Base-by-base conservation (phyloP, 805 yeast genomes). In the Wickerhamiella parazyma region DNA sequence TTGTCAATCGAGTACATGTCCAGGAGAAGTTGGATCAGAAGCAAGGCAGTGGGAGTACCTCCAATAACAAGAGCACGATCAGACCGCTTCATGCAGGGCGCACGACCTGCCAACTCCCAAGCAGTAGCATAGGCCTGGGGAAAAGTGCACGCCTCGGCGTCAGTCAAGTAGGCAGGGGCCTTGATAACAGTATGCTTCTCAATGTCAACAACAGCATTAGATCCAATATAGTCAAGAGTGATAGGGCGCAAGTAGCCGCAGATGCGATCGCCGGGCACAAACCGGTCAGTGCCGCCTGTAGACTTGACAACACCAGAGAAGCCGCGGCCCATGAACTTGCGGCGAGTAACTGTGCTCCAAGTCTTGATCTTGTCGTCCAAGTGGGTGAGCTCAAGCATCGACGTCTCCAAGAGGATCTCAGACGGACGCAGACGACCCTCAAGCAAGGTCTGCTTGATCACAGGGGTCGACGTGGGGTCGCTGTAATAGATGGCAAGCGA, bases 81-180 rank as follows among this genome's bases (percentile, higher is more conserved):
- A 7, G 64, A 62, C 12, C 63, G 62, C 26, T 61, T 62, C 17
- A 71, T 59, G 17, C 60, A 56, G 47, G 66, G 63, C 7, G 55
- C 49, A 10, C 43, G 35, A 22, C 31, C 33, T 21, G 70, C 57
- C 39, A 67, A 54, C 41, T 65, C 56, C 49, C 55, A 67, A 1
- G 89, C 87, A 4, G 93, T 78, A 14, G 76, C 74, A 50, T 70
- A 73, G 0, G 74, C 77, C 49, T 78, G 59, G 0, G 84, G 81
- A 60, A 73, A 71, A 1, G 83, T 71, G 2, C 81, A 79, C 38
- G 87, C 84, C 51, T 76, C 72, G 29, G 63, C 70, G 45, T 65
- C 58, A 2, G 71, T 51, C 38, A 80, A 47, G 21, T 63, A 64
- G 3, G 58, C 56, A 2, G 84, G 79, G 36, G 70, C 69, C 39